These are phyloP conservation scores for Sphaerulina vaccinii DNA, from an alignment of 2,329 filamentous ascomycete species.

Conservation along the genomic window DNA sequence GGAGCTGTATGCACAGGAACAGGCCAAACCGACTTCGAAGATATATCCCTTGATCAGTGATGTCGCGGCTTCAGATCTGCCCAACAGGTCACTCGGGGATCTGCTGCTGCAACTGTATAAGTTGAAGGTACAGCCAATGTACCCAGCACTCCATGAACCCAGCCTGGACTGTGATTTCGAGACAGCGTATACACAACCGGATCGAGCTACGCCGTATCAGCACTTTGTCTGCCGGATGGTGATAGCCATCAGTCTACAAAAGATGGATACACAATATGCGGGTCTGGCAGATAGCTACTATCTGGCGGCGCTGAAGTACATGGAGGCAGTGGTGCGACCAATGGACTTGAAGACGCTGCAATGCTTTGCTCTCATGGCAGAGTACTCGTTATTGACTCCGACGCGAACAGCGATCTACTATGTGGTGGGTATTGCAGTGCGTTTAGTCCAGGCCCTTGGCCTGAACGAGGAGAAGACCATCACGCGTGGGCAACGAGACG, in stretches of 20 bases:
- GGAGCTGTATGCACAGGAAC: constrained; percentile 67
- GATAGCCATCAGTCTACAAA: constrained; percentile 91
- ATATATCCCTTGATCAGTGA: constrained; percentile 89
- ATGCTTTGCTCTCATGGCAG: constrained; percentile 80
- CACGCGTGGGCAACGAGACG: constrained; percentile 58
- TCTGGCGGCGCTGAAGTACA: constrained; percentile 77
- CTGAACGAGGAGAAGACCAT: constrained; percentile 89
- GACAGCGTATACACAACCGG: constrained; percentile 69
- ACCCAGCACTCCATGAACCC: constrained; percentile 82
- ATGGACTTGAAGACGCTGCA: constrained; percentile 90
- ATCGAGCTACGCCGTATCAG: constrained; percentile 60
- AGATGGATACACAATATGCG: constrained; percentile 84
- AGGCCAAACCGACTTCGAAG: constrained; percentile 67
- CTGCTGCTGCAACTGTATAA: constrained; percentile 81
- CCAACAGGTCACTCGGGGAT: constrained; percentile 70
- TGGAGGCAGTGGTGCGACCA: constrained; percentile 79
- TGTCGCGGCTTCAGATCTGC: constrained; percentile 72
- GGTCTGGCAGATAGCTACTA: constrained; percentile 95
- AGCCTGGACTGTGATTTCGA: constrained; percentile 74
- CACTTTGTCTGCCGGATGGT: constrained; percentile 90
- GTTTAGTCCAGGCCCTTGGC: constrained; percentile 85
- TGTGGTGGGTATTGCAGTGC: constrained; percentile 81
- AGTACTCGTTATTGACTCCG: constrained; percentile 89
- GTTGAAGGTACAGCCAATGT: constrained; percentile 85
- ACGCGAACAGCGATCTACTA: constrained; percentile 92